phyloP scores from a whole-genome alignment of 1,284 basidiomycete genomes.

The Sporisorium iseilematis-ciliati region DNA sequence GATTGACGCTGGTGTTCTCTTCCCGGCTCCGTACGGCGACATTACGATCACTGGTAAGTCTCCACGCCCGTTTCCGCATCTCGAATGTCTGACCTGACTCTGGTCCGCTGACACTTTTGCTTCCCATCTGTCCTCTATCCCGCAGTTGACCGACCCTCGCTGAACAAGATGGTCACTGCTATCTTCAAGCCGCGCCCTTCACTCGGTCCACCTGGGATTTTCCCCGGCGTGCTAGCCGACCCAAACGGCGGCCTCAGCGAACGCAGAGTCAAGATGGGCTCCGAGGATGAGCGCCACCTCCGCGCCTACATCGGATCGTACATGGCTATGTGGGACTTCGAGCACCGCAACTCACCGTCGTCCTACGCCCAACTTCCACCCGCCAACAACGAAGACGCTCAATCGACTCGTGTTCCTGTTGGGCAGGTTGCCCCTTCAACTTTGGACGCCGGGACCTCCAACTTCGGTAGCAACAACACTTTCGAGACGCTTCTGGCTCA shows the following conservation, averaged over 20 bases:
- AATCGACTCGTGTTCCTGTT: background rate
- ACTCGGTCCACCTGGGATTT: background rate
- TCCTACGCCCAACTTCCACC: background rate
- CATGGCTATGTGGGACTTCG: background rate
- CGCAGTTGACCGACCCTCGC: conserved; percentile 10
- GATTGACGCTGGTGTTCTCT: conserved; percentile 17
- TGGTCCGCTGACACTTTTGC: background rate
- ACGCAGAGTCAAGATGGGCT: background rate
- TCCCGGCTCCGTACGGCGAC: conserved; percentile 6
- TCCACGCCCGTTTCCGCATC: too few relatives aligned
- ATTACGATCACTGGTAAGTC: conserved; percentile 10
- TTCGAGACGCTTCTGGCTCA: background rate
- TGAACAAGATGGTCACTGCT: background rate
- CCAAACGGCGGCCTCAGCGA: background rate
- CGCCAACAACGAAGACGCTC: background rate
- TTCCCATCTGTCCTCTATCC: background rate
- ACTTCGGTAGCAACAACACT: background rate
- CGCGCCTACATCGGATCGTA: conserved; percentile 1
- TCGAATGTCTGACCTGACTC: background rate
- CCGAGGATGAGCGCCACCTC: conserved; percentile 14
- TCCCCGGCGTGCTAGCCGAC: conserved; percentile 8
- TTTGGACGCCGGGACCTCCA: background rate
- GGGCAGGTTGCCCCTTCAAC: background rate
- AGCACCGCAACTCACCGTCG: background rate
- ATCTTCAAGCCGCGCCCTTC: conserved; percentile 5